These are phyloP conservation scores for Acanthochlamys bracteata DNA, from an alignment of 106 monocot species.

Conservation along the genomic window DNA sequence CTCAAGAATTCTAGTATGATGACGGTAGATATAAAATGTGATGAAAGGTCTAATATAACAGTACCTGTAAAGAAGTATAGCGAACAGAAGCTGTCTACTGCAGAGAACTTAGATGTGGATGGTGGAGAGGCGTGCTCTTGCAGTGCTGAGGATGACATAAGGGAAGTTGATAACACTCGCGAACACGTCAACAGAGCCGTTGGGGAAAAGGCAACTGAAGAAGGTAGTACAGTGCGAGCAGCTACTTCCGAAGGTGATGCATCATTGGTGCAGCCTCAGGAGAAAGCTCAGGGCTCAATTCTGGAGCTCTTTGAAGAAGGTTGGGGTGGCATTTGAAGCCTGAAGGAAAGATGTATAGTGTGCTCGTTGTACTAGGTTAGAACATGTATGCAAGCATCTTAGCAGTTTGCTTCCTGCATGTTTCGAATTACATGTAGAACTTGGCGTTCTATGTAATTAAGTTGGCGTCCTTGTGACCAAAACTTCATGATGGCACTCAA, in stretches of 20 bases:
- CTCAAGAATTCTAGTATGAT: constrained; percentile 3
- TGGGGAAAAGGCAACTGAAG: not conserved
- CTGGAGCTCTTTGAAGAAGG: constrained; percentile 25
- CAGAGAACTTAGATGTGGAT: not conserved
- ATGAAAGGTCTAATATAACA: not conserved
- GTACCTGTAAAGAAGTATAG: not conserved
- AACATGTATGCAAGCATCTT: no score
- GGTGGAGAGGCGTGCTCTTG: not conserved
- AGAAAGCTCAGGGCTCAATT: constrained; percentile 4
- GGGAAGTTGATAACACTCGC: constrained; percentile 17
- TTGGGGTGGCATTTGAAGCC: no score
- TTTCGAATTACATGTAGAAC: no score
- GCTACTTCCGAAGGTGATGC: not conserved
- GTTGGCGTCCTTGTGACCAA: no score
- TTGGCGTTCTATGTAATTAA: no score
- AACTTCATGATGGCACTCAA: no score
- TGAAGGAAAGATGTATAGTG: not conserved
- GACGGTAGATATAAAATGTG: constrained; percentile 16
- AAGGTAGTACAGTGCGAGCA: not conserved
- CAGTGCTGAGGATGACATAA: constrained; percentile 11
- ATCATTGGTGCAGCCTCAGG: no score
- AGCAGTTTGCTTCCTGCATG: no score
- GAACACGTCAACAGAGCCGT: constrained; percentile 6
- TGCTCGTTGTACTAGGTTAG: no score
- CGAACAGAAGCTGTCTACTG: not conserved